Evolutionary conservation across 306 rosid genomes (phyloP).

Genomic region (Echinosophora koreensis): DNA sequence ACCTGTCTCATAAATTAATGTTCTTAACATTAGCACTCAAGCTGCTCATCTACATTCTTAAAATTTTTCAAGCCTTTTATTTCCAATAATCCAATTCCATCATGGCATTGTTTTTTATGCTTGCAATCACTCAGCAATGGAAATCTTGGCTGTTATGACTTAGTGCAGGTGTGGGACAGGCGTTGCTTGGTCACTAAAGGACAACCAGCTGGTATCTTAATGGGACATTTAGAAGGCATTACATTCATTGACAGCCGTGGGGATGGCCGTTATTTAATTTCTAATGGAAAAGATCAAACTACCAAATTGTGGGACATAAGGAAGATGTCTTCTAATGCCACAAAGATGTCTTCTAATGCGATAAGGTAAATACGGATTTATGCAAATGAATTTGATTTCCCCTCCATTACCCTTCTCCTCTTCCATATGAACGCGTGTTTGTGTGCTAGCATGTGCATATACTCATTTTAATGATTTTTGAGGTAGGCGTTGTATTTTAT

Average conservation of each 20-base stretch:
- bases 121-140: conserved; percentile 31
- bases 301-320: conserved; percentile 96
- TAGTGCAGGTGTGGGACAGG: conserved; percentile 91
- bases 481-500: neutral
- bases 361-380: conserved; percentile 39
- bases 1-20: neutral
- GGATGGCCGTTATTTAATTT: conserved; percentile 90
- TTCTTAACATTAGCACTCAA: neutral
- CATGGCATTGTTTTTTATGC: conserved; percentile 37
- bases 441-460: neutral
- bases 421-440: neutral
- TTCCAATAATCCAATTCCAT: neutral
- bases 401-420: conserved; percentile 3
- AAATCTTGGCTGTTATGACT: conserved; percentile 34
- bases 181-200: conserved; percentile 75
- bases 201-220: conserved; percentile 80
- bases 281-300: conserved; percentile 94
- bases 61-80: conserved; percentile 17
- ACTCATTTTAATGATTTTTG: conserved; percentile 5
- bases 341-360: conserved; percentile 72
- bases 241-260: conserved; percentile 90
- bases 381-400: conserved; percentile 15
- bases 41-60: neutral
- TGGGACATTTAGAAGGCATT: conserved; percentile 89
- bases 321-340: conserved; percentile 71